These are phyloP conservation scores for Suillus plorans DNA, from an alignment of 768 basidiomycete genomes.

Conservation along the genomic window DNA sequence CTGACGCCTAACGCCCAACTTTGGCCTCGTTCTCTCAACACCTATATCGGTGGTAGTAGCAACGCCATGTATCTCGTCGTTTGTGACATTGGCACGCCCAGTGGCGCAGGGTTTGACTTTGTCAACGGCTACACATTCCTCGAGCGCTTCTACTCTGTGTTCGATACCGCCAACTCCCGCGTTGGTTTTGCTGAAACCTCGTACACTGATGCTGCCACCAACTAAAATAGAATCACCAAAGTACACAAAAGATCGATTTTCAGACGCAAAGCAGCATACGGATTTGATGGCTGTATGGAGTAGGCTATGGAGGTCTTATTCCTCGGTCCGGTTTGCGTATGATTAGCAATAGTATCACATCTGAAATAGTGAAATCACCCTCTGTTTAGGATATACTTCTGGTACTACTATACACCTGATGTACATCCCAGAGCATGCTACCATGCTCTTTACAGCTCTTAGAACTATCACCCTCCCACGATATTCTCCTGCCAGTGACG, in stretches of 20 bases:
- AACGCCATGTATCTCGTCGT: conserved; percentile 40
- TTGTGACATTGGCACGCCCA: conserved; percentile 34
- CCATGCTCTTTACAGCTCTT: no score
- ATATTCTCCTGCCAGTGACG: neutral
- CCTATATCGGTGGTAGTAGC: conserved; percentile 39
- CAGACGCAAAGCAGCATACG: neutral
- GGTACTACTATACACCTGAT: no score
- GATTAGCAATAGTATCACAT: neutral
- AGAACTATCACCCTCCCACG: neutral
- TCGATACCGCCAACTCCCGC: conserved; percentile 55
- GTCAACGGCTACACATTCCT: conserved; percentile 56
- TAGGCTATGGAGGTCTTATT: neutral
- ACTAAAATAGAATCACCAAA: conserved; percentile 16
- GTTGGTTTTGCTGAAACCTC: conserved; percentile 28
- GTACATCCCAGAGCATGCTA: no score
- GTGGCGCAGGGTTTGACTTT: conserved; percentile 52
- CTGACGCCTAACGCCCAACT: conserved; percentile 45
- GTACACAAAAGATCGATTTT: neutral
- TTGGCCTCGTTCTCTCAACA: conserved; percentile 45
- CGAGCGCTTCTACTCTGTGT: conserved; percentile 67
- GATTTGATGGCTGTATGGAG: neutral
- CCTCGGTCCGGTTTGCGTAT: neutral
- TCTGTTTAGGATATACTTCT: no score
- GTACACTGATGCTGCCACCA: conserved; percentile 30
- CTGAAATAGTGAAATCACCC: neutral